Conservation (phyloP, 2,329 filamentous ascomycete genomes). For the Penicillium sp. region DNA sequence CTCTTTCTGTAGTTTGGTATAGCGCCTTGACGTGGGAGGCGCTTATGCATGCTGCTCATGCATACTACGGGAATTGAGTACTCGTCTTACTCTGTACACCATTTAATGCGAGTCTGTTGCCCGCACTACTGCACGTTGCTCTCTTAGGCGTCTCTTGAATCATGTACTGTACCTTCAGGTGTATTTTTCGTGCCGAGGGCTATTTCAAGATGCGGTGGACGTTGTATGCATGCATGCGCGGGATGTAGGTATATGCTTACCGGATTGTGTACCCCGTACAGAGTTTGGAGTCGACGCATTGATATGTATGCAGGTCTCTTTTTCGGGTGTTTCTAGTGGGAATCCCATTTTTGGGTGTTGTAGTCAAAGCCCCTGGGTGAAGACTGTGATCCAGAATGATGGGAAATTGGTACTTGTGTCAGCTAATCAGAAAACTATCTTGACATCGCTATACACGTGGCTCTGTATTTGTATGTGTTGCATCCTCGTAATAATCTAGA, state of each 20-base stretch:
- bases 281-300: no score
- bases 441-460: background rate
- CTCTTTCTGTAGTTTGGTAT: background rate
- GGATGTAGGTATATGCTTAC: background rate
- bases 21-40: conserved; percentile 12
- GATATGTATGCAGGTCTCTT: background rate
- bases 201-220: background rate
- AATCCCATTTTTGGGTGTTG: background rate
- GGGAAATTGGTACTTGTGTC: background rate
- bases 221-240: background rate
- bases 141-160: conserved; percentile 6
- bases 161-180: background rate
- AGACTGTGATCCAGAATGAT: background rate
- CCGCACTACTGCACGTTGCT: conserved; percentile 14
- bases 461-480: background rate
- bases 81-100: background rate
- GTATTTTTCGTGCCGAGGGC: background rate
- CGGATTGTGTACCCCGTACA: background rate
- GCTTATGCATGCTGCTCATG: conserved; percentile 12
- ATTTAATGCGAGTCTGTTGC: background rate
- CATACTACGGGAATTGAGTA: background rate
- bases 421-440: background rate
- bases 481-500: background rate
- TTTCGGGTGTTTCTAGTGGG: background rate
- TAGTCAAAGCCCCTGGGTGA: background rate